These are phyloP conservation scores for Orobanche coerulescens DNA, from an alignment of 257 asterid species.

Conservation along the genomic window DNA sequence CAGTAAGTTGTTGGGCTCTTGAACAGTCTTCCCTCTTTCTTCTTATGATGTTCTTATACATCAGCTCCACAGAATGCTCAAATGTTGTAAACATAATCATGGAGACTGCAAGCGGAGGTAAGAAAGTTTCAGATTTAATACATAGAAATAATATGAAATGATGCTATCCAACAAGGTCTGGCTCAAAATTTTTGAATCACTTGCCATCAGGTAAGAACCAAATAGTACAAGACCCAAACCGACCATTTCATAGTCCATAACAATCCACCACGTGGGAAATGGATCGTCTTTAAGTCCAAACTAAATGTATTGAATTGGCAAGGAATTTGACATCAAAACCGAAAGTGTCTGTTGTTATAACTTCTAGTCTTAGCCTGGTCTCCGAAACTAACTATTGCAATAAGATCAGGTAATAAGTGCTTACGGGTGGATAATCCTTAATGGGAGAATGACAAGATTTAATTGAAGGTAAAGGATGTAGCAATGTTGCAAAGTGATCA, in stretches of 20 bases:
- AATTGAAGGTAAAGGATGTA: not conserved
- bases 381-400: not conserved
- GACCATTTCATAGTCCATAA: not conserved
- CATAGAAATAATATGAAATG: not conserved
- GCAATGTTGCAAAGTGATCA: not conserved
- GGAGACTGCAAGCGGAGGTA: slow-evolving; percentile 41
- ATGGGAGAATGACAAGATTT: not conserved
- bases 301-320: not conserved
- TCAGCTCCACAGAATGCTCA: slow-evolving; percentile 61
- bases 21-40: slow-evolving; percentile 62
- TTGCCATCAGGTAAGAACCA: too few species aligned
- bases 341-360: not conserved
- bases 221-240: not conserved
- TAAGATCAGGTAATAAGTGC: not conserved
- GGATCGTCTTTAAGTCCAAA: not conserved
- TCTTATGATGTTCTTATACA: slow-evolving; percentile 36
- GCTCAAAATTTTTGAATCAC: too few species aligned
- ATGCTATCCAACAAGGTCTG: not conserved
- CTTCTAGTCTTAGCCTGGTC: not conserved
- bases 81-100: slow-evolving; percentile 73
- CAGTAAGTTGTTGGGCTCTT: slow-evolving; percentile 48
- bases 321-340: not conserved
- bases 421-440: not conserved
- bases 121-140: not conserved
- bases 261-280: not conserved